These are phyloP conservation scores for Rhazya stricta DNA, from an alignment of 257 asterid genomes.

Conservation along the genomic window DNA sequence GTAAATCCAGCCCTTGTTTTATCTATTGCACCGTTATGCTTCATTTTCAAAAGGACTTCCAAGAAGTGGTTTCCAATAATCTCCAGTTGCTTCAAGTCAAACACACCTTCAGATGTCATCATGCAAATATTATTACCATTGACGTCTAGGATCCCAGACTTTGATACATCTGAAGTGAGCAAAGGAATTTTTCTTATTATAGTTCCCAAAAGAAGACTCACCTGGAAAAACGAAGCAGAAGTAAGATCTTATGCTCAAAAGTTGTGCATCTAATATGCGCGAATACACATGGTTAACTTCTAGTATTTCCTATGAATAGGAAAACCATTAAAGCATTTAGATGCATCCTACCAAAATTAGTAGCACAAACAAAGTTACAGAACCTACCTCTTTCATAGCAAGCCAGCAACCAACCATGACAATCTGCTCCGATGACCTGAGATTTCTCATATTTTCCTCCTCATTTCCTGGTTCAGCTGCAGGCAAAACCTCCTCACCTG, in stretches of 20 bases:
- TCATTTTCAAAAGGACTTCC: conserved; percentile 95
- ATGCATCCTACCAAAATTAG: neutral
- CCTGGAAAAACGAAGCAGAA: conserved; percentile 39
- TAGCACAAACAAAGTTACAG: neutral
- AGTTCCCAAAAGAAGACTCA: conserved; percentile 94
- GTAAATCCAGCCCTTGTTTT: conserved; percentile 99
- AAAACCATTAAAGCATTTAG: neutral
- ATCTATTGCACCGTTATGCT: conserved; percentile 96
- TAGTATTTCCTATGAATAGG: neutral
- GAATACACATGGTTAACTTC: neutral
- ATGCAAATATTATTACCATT: conserved; percentile 23
- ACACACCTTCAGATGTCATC: conserved; percentile 48
- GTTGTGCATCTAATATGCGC: neutral
- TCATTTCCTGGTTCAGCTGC: conserved; percentile 33
- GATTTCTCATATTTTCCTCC: conserved; percentile 27
- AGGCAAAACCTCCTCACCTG: conserved; percentile 38
- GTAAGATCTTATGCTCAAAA: neutral
- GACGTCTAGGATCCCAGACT: conserved; percentile 31
- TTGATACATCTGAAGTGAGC: conserved; percentile 51
- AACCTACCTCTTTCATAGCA: conserved; percentile 93
- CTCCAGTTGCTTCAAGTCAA: conserved; percentile 83
- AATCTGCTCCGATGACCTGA: conserved; percentile 60
- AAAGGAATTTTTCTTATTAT: conserved; percentile 83
- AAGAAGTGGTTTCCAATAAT: conserved; percentile 85
- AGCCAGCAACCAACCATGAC: conserved; percentile 99